Conservation (phyloP, 495 filamentous ascomycete species). For the Talaromyces liani region DNA sequence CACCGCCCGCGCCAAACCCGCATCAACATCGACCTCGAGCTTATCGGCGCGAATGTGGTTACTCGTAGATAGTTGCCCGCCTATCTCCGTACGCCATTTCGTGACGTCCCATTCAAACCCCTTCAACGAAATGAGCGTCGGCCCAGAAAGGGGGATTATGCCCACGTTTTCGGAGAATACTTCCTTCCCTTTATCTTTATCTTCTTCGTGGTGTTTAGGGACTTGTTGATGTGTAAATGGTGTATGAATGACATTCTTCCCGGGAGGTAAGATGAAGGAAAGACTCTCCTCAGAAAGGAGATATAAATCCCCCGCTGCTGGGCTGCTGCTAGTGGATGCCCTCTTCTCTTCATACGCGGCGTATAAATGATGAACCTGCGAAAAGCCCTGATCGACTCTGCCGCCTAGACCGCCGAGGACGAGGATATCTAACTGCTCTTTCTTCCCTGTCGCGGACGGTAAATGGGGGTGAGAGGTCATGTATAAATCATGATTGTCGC, state of each 20-base stretch:
- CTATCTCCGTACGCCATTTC: constrained; percentile 75
- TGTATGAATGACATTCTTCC: constrained; percentile 61
- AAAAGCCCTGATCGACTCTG: constrained; percentile 85
- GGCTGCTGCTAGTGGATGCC: not conserved
- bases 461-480: not conserved
- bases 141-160: constrained; percentile 73
- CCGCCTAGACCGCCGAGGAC: constrained; percentile 81
- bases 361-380: constrained; percentile 74
- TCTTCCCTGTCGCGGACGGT: not conserved
- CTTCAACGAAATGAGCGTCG: constrained; percentile 61
- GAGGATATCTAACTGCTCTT: constrained; percentile 42
- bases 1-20: constrained; percentile 59
- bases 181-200: constrained; percentile 1
- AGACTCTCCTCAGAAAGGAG: constrained; percentile 73
- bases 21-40: constrained; percentile 45
- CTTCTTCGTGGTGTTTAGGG: constrained; percentile 8
- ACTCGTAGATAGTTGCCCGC: constrained; percentile 82
- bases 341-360: constrained; percentile 12
- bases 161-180: constrained; percentile 63
- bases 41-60: constrained; percentile 63
- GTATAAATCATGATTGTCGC: constrained; percentile 4
- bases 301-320: constrained; percentile 41
- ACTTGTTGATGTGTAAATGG: constrained; percentile 30
- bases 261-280: constrained; percentile 66
- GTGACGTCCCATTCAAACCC: constrained; percentile 88